phyloP scores from a whole-genome alignment of 2,329 filamentous ascomycete species.

The Biscogniauxia sp. region DNA sequence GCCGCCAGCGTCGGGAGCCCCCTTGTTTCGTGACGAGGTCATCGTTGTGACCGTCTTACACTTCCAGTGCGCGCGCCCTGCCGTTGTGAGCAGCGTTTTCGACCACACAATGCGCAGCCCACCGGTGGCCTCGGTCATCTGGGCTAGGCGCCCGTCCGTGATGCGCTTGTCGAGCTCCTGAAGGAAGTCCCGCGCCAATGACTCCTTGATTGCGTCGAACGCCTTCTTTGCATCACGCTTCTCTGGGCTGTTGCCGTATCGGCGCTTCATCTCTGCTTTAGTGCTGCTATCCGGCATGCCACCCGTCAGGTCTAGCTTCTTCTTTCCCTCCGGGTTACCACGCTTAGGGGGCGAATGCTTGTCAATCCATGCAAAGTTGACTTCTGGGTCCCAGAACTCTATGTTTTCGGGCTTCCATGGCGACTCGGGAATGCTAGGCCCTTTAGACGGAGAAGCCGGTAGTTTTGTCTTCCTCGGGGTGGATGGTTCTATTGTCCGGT shows the following conservation, averaged over 20 bases:
- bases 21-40: slow-evolving; percentile 17
- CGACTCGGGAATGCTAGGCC: slow-evolving; percentile 27
- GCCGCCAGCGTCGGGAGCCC: slow-evolving; percentile 8
- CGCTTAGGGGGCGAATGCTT: slow-evolving; percentile 31
- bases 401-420: slow-evolving; percentile 33
- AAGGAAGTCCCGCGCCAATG: slow-evolving; percentile 63
- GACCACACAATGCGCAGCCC: slow-evolving; percentile 72
- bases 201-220: slow-evolving; percentile 62
- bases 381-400: slow-evolving; percentile 34
- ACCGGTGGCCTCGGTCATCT: slow-evolving; percentile 61
- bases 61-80: slow-evolving; percentile 72
- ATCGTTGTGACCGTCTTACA: slow-evolving; percentile 48
- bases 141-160: slow-evolving; percentile 56
- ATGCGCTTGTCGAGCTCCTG: slow-evolving; percentile 65
- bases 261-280: slow-evolving; percentile 30
- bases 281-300: slow-evolving; percentile 20
- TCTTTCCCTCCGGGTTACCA: slow-evolving; percentile 2
- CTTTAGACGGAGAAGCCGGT: slow-evolving; percentile 25
- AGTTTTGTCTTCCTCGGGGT: slow-evolving; percentile 28
- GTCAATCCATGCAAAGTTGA: slow-evolving; percentile 35
- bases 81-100: slow-evolving; percentile 76
- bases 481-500: slow-evolving; percentile 19
- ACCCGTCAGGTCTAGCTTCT: slow-evolving; percentile 8
- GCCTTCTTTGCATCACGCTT: slow-evolving; percentile 50
- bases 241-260: slow-evolving; percentile 33